Base-by-base conservation (phyloP, 2,329 filamentous ascomycete genomes). In the Aureobasidium leucospermi region DNA sequence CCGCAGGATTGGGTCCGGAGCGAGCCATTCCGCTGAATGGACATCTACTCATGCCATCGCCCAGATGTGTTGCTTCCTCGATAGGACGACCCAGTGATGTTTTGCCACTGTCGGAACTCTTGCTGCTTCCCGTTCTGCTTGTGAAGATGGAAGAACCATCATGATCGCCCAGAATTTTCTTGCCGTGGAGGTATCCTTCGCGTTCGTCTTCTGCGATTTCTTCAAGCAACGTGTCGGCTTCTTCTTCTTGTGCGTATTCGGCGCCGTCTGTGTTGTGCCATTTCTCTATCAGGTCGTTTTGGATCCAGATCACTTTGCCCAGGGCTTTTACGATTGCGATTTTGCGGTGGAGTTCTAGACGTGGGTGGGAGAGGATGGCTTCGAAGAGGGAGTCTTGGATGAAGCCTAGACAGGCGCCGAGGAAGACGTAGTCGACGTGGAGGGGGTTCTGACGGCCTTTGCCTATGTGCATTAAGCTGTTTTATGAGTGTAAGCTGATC, bases 241-340 rank as follows among this genome's bases (percentile, higher is more conserved):
- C 48, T 46, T 52, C 48, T 15, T 55, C 29, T 38, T 53, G 28
- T 2, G 8, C 5, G 13, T 48, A 56, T 13, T 60, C 59, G n/a
- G 32, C 13, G 15, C 59, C 59, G n/a, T 60, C 59, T 28, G 49
- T 46, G 10, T 42, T 47, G 43, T 90, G 88, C 86, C 88, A 92
- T 71, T 87, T 88, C n/a, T 88, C 87, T 71, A 93, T 89, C 32
- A 93, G 78, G 71, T 93, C 89, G 69, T 93, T 93, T 73, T 93
- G 89, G 65, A 93, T 91, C 88, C 89, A 93, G 64, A 93, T 86
- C 29, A 93, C 85, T 71, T 94, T 93, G 63, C 84, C 84, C 23
- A 93, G 77, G 0, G 89, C 89, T 69, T 87, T 88, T 48, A 92
- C 80, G 4, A 93, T 79, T 23, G 83, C 85, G 16, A 87, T 85